A percentile compares a stretch with the other conserved stretches of the same genome.
phyloP scores from a whole-genome alignment of 768 basidiomycete species.

The Russula dissimulans region DNA sequence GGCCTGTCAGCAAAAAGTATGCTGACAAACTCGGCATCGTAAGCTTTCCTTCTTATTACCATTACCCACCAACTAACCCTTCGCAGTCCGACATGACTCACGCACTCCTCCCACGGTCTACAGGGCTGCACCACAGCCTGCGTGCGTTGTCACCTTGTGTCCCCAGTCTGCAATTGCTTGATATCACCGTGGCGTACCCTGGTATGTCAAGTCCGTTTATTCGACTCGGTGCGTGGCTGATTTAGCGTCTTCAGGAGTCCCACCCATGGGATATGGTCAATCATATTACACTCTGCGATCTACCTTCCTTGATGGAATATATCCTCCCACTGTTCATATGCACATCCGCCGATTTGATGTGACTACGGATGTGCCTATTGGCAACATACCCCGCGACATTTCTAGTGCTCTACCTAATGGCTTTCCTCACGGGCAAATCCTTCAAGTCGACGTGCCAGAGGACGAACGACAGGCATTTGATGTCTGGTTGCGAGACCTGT shows the following conservation, averaged over 20 bases:
- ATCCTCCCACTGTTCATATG: conserved; percentile 81
- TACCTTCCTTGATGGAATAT: conserved; percentile 69
- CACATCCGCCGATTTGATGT: conserved; percentile 79
- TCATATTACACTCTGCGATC: conserved; percentile 84
- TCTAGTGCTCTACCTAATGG: conserved; percentile 26
- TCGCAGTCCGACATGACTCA: conserved; percentile 69
- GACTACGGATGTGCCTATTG: conserved; percentile 56
- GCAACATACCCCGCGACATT: conserved; percentile 38
- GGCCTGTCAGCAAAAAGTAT: conserved; percentile 77
- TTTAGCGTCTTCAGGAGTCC: conserved; percentile 45
- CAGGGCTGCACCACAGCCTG: conserved; percentile 79
- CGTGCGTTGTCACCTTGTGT: conserved; percentile 72
- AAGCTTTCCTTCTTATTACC: conserved; percentile 28
- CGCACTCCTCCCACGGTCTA: conserved; percentile 84
- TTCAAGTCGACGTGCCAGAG: conserved; percentile 25
- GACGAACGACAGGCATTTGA: conserved; percentile 50
- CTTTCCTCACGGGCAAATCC: conserved; percentile 27
- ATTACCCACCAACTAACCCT: not conserved
- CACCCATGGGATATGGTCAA: conserved; percentile 74
- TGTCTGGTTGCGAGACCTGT: conserved; percentile 69
- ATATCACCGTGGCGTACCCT: conserved; percentile 87
- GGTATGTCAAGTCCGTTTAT: conserved; percentile 37
- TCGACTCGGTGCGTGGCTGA: conserved; percentile 1
- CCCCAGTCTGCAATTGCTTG: conserved; percentile 71
- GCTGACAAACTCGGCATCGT: conserved; percentile 86